Evolutionary conservation across 352 stramenopile genomes (phyloP).

Genomic region (Globisporangium orthogonon): DNA sequence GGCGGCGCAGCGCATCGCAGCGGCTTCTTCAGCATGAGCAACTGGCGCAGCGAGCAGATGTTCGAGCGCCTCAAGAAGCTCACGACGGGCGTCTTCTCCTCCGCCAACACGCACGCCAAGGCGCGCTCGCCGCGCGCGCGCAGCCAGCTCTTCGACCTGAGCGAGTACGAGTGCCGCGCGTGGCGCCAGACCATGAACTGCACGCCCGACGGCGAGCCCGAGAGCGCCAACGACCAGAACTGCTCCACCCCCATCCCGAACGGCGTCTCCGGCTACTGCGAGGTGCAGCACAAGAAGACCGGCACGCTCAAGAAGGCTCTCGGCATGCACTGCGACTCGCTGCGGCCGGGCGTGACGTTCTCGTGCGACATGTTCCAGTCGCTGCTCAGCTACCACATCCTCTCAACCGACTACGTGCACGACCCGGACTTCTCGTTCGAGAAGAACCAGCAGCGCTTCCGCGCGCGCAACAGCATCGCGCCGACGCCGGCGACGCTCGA

Average conservation of each 20-base stretch:
- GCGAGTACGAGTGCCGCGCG: constrained; percentile 26
- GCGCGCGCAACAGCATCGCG: constrained; percentile 5
- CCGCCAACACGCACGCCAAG: constrained; percentile 1
- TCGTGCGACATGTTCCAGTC: constrained; percentile 16
- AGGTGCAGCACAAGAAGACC: constrained; percentile 20
- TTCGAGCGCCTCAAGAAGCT: constrained; percentile 31
- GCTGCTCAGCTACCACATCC: constrained; percentile 15
- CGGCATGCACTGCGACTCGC: constrained; percentile 23
- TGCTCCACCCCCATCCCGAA: constrained; percentile 19
- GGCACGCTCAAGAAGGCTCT: constrained; percentile 19
- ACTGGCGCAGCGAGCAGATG: constrained; percentile 34
- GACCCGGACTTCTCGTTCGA: constrained; percentile 16
- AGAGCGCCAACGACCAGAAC: constrained; percentile 8
- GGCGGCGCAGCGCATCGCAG: constrained; percentile 9
- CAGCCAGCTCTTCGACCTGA: constrained; percentile 17
- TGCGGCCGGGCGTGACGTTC: constrained; percentile 17
- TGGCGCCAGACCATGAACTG: constrained; percentile 17
- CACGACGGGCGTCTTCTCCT: constrained; percentile 5
- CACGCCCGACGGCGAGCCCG: constrained; percentile 8
- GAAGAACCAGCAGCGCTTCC: constrained; percentile 9
- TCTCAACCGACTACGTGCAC: constrained; percentile 18
- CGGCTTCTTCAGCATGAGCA: constrained; percentile 22
- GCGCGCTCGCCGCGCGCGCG: constrained; percentile 12
- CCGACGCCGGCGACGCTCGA: constrained; percentile 14
- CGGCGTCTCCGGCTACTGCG: constrained; percentile 23